Evolutionary conservation across 2,329 filamentous ascomycete genomes (phyloP).

Genomic region (Scedosporium dehoogii): DNA sequence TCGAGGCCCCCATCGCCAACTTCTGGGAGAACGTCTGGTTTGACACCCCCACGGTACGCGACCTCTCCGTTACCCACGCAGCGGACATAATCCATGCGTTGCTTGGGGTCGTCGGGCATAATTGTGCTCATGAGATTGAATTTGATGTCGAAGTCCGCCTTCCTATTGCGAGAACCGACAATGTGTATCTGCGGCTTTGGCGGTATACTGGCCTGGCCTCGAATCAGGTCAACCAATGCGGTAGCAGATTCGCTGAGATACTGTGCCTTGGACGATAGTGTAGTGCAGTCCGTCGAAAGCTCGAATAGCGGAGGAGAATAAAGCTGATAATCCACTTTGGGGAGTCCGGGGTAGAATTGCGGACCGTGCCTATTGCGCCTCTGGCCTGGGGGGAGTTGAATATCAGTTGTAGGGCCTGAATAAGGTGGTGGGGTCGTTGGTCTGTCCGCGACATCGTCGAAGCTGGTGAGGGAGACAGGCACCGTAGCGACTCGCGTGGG

Average conservation of each 20-base stretch:
- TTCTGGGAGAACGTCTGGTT: conserved; percentile 32
- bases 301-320: conserved; percentile 43
- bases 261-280: conserved; percentile 35
- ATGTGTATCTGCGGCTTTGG: conserved; percentile 45
- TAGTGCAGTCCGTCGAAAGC: conserved; percentile 36
- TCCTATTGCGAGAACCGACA: conserved; percentile 31
- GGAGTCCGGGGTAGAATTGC: conserved; percentile 35
- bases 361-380: background rate
- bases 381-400: background rate
- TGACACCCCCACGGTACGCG: conserved; percentile 36
- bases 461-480: background rate
- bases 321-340: conserved; percentile 38
- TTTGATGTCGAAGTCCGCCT: conserved; percentile 41
- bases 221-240: conserved; percentile 36
- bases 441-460: background rate
- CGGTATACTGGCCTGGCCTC: conserved; percentile 38
- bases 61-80: conserved; percentile 38
- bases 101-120: conserved; percentile 32
- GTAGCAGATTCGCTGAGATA: conserved; percentile 35
- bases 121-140: conserved; percentile 45
- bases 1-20: conserved; percentile 33
- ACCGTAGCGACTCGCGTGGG: background rate
- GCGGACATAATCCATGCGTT: conserved; percentile 43
- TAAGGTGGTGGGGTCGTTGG: background rate
- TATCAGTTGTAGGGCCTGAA: background rate